A percentile compares a stretch with the other conserved stretches of the same genome.
These are phyloP conservation scores for Fusarium fracticaudum DNA, from an alignment of 2,329 filamentous ascomycete species.

Conservation along the genomic window DNA sequence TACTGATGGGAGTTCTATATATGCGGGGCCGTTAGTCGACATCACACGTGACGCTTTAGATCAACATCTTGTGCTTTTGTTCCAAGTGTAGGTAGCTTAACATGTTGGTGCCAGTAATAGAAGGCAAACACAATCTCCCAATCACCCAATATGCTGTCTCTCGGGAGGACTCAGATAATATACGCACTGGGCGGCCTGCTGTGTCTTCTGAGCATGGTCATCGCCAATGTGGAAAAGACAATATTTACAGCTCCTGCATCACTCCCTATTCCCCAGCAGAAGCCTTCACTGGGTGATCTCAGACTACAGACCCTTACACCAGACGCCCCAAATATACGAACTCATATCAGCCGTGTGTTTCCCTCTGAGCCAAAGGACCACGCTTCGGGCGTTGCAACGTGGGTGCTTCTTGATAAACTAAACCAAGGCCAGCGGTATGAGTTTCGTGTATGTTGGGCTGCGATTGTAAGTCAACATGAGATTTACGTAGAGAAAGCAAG, in stretches of 20 bases:
- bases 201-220: slow-evolving; percentile 8
- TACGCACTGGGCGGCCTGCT: slow-evolving; percentile 28
- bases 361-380: slow-evolving; percentile 57
- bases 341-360: slow-evolving; percentile 74
- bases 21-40: neutral
- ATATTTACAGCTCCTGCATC: slow-evolving; percentile 81
- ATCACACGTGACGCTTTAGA: neutral
- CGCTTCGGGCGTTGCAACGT: slow-evolving; percentile 71
- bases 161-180: neutral
- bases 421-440: slow-evolving; percentile 83
- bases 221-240: slow-evolving; percentile 88
- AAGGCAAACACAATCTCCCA: neutral
- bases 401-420: slow-evolving; percentile 80
- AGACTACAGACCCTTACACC: slow-evolving; percentile 73
- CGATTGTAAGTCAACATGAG: slow-evolving; percentile 72
- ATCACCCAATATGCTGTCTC: slow-evolving; percentile 17
- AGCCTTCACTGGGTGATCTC: slow-evolving; percentile 61
- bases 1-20: neutral
- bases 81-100: neutral
- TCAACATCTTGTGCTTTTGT: neutral
- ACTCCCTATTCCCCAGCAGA: slow-evolving; percentile 59
- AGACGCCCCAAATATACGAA: slow-evolving; percentile 64
- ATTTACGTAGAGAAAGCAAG: neutral
- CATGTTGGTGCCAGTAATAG: neutral
- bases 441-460: slow-evolving; percentile 91